These are phyloP conservation scores for Chrysopogon serrulatus DNA, from an alignment of 176 grass and related monocot species.

Conservation along the genomic window DNA sequence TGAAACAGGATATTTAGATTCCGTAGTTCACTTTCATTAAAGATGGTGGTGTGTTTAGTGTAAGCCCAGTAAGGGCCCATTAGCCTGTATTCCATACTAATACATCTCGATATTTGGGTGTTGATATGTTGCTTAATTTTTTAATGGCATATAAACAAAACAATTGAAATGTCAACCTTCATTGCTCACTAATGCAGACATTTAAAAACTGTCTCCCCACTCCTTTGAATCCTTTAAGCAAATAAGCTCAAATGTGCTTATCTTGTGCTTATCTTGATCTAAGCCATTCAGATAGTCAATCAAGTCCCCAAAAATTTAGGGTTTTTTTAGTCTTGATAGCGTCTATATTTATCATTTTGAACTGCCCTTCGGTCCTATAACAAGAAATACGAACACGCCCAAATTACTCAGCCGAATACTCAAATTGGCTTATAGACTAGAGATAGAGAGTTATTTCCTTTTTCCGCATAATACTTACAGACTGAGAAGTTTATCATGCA, in stretches of 20 bases:
- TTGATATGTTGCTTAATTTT: background rate
- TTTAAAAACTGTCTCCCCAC: background rate
- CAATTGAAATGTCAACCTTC: background rate
- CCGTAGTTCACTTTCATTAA: background rate
- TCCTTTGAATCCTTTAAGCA: background rate
- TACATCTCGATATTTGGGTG: background rate
- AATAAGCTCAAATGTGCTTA: background rate
- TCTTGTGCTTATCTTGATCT: background rate
- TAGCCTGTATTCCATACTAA: background rate
- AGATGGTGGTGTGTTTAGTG: background rate
- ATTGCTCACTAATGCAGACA: background rate
- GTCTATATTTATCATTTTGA: background rate
- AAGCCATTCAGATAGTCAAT: background rate
- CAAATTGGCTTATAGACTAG: background rate
- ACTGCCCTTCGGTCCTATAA: background rate
- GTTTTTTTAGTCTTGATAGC: background rate
- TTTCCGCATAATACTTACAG: background rate
- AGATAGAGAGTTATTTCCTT: background rate
- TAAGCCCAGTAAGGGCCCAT: background rate
- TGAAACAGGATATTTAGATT: background rate
- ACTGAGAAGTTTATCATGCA: too few species aligned
- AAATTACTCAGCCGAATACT: background rate
- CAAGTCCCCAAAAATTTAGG: background rate
- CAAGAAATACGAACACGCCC: background rate
- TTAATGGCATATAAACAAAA: background rate